Evolutionary conservation across 2,329 filamentous ascomycete species (phyloP), one percentile per base, ranked within the genome.

Genomic region (Penicillium sclerotiorum): DNA sequence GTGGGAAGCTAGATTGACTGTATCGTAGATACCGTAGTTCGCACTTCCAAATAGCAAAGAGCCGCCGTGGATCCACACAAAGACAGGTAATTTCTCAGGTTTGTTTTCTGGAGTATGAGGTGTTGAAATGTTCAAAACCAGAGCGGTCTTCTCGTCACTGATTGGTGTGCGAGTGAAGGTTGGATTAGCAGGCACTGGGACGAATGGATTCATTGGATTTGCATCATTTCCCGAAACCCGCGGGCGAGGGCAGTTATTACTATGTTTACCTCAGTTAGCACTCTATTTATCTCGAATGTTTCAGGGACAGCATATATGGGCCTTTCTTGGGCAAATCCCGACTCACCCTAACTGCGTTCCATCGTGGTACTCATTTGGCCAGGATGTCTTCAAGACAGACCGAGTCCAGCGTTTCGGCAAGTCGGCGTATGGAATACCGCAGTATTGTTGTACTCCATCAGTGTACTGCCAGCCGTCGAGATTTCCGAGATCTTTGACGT

Each of bases 21-120:
- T 45, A 11, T 54, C 52, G 41, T 54, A 54, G 25, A 54, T 54
- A 17, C 52, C 41, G 17, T 51, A 51, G 27, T 49, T 54, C 4
- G 45, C 39, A 18, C 52, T 54, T 21, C 52, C 52, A 13, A 38
- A 49, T 23, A 54, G 11, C 13, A 54, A 41, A 1, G 52, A 54
- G 7, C 52, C 52, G 4, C 52, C 52, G 15, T 54, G 48, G 5
- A 54, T 39, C 38, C 40, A 54, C 2, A 46, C 32, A 8, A 54
- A 15, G 5, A 54, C 52, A 6, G 52, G 52, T 11, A 41, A 45
- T 20, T 49, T 45, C 21, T 46, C n/a, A n/a, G 15, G 9, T 35
- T 22, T 42, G 11, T 18, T 25, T 13, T n/a, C 5, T 8, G 41
- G 37, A 9, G 27, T 25, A 8, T 39, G 30, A 15, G 47, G 39